These are phyloP conservation scores for Cucurbita moschata DNA, from an alignment of 306 rosid species.

Conservation along the genomic window DNA sequence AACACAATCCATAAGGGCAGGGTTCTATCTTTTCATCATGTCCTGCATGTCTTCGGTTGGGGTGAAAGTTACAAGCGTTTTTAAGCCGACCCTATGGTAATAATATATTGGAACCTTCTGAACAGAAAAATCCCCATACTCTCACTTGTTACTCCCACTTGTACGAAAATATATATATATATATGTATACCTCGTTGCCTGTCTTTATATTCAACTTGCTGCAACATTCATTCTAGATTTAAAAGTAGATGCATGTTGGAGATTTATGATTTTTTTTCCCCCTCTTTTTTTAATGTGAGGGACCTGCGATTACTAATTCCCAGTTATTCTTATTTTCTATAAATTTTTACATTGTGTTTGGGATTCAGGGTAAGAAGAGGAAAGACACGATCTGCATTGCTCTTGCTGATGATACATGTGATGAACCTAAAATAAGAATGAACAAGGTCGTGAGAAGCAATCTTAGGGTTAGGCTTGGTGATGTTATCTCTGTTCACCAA, in stretches of 20 bases:
- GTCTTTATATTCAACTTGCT: not conserved
- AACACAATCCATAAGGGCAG: not conserved
- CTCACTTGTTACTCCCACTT: too few relatives aligned
- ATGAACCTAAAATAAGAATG: conserved; percentile 85
- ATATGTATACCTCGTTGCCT: not conserved
- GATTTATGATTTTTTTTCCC: not conserved
- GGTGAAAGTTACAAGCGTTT: not conserved
- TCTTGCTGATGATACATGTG: conserved; percentile 79
- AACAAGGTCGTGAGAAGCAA: conserved; percentile 87
- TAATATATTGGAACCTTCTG: not conserved
- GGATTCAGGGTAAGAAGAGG: conserved; percentile 72
- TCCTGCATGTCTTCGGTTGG: not conserved
- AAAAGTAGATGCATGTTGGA: not conserved
- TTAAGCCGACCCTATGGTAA: not conserved
- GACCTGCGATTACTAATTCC: not conserved
- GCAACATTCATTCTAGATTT: not conserved
- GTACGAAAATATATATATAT: too few relatives aligned
- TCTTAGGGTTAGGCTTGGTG: conserved; percentile 93
- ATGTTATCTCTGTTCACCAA: conserved; percentile 86
- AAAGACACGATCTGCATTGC: conserved; percentile 85
- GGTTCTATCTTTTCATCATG: not conserved
- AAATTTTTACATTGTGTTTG: conserved; percentile 5
- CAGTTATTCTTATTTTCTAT: not conserved
- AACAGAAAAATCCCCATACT: not conserved
- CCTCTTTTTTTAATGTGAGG: not conserved